These are phyloP conservation scores for Hypoxylon sp. DNA, from an alignment of 2,329 filamentous ascomycete species.

Conservation along the genomic window DNA sequence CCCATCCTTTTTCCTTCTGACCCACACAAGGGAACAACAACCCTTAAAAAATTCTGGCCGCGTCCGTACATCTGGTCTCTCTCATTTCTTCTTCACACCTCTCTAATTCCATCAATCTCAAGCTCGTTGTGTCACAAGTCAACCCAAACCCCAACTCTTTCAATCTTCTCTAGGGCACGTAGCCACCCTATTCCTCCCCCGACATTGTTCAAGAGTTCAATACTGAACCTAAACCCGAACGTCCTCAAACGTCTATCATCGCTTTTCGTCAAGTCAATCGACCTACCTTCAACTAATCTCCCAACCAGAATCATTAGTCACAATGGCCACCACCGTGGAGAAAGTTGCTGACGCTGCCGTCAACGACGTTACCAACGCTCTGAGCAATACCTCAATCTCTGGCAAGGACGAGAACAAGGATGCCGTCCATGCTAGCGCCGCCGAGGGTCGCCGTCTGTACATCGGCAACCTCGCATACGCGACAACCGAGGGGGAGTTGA, in stretches of 20 bases:
- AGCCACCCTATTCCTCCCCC: conserved; percentile 83
- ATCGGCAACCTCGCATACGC: conserved; percentile 99
- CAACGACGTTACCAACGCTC: conserved; percentile 82
- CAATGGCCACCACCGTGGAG: conserved; percentile 88
- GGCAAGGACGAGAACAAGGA: conserved; percentile 75
- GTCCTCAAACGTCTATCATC: conserved; percentile 55
- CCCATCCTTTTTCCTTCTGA: conserved; percentile 44
- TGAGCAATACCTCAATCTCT: conserved; percentile 81
- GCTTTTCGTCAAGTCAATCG: conserved; percentile 49
- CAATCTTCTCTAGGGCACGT: conserved; percentile 80
- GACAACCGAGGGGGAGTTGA: conserved; percentile 99
- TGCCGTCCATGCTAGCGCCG: conserved; percentile 95
- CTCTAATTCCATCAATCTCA: conserved; percentile 60
- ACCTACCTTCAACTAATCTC: conserved; percentile 59
- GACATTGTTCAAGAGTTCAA: conserved; percentile 82
- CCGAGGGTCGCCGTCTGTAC: conserved; percentile 98
- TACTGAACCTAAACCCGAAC: conserved; percentile 57
- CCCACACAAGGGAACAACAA: conserved; percentile 54
- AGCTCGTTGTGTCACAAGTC: conserved; percentile 56
- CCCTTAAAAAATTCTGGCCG: conserved; percentile 57
- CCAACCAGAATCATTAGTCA: conserved; percentile 64
- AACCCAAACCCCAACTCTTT: conserved; percentile 60
- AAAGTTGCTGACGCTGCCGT: conserved; percentile 74
- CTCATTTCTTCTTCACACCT: conserved; percentile 56
- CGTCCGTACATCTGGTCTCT: conserved; percentile 52